Evolutionary conservation across 768 basidiomycete species (phyloP).

Genomic region (Suillus subalutaceus): DNA sequence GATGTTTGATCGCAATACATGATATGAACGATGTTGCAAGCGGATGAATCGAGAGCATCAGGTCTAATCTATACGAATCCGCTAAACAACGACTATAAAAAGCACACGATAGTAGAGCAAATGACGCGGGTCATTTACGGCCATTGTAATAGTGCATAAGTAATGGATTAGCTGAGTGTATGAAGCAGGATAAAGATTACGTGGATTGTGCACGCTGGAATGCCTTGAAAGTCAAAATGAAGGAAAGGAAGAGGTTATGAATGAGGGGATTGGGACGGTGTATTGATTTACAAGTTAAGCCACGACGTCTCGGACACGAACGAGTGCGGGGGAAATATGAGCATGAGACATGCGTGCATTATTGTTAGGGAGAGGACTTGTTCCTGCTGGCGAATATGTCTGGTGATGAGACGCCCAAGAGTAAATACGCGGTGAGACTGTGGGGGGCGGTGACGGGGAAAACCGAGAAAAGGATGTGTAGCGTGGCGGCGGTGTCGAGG

Average conservation of each 20-base stretch:
- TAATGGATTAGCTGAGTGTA: constrained; percentile 37
- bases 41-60: constrained; percentile 32
- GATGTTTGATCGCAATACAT: background rate
- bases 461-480: constrained; percentile 25
- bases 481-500: constrained; percentile 36
- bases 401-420: constrained; percentile 48
- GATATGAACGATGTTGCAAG: constrained; percentile 41
- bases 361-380: constrained; percentile 56
- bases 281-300: constrained; percentile 16
- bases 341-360: constrained; percentile 60
- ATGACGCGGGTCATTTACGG: constrained; percentile 26
- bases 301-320: constrained; percentile 47
- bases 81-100: constrained; percentile 34
- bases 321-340: constrained; percentile 52
- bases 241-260: constrained; percentile 13
- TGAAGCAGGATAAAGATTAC: constrained; percentile 23
- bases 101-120: constrained; percentile 36
- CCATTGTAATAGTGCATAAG: constrained; percentile 38
- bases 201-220: constrained; percentile 20
- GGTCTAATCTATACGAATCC: constrained; percentile 36
- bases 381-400: constrained; percentile 40
- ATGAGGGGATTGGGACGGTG: constrained; percentile 12
- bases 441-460: constrained; percentile 56
- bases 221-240: constrained; percentile 18
- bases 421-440: constrained; percentile 60